phyloP scores from a whole-genome alignment of 2,329 filamentous ascomycete species.

The Colletotrichum godetiae region DNA sequence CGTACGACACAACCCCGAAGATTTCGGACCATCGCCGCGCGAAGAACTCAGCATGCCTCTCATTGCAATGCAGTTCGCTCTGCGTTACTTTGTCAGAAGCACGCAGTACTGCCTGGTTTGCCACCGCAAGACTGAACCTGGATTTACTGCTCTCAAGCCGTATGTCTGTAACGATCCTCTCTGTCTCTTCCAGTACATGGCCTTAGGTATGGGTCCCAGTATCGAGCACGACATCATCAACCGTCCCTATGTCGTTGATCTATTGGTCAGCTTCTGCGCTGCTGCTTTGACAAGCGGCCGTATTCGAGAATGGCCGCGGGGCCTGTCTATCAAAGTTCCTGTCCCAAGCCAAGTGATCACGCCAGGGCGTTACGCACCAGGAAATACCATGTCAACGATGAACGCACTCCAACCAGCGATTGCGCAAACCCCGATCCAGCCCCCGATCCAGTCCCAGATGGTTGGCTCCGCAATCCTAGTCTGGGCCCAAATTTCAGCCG shows the following conservation, averaged over 20 bases:
- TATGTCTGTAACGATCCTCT: slow-evolving; percentile 81
- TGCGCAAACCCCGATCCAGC: no score
- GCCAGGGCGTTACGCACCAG: not conserved
- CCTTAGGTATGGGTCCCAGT: slow-evolving; percentile 84
- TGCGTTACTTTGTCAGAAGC: slow-evolving; percentile 82
- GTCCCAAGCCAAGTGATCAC: not conserved
- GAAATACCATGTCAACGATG: no score
- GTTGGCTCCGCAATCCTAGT: slow-evolving; percentile 19
- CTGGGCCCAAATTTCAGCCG: slow-evolving; percentile 14
- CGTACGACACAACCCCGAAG: slow-evolving; percentile 22
- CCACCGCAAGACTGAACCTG: slow-evolving; percentile 71
- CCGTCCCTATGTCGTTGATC: slow-evolving; percentile 85
- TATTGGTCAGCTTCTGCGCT: slow-evolving; percentile 87
- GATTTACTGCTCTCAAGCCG: slow-evolving; percentile 78
- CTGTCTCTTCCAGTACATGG: slow-evolving; percentile 90
- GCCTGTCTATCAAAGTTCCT: slow-evolving; percentile 51
- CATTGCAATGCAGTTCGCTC: slow-evolving; percentile 77
- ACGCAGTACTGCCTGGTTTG: slow-evolving; percentile 91
- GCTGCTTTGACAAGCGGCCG: slow-evolving; percentile 56
- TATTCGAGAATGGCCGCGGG: slow-evolving; percentile 57
- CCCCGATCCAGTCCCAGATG: not conserved
- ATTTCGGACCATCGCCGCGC: slow-evolving; percentile 38
- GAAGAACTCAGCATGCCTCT: slow-evolving; percentile 61
- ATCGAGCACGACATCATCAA: slow-evolving; percentile 86
- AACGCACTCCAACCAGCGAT: no score